Base-by-base conservation (phyloP, 345 rosid species). In the Acer yangbiense region DNA sequence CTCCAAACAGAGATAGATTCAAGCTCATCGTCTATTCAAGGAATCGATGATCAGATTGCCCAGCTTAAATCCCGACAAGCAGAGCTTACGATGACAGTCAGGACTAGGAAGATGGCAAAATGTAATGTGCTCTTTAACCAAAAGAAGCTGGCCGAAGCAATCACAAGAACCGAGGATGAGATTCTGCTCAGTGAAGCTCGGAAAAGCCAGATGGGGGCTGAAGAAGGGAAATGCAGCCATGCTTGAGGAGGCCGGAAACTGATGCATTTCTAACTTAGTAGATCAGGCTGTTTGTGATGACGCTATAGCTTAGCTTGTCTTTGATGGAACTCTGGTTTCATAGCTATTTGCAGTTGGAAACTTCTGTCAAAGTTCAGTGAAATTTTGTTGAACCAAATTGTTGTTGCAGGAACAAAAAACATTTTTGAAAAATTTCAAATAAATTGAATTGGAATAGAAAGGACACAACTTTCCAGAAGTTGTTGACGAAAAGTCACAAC, bases 21-120 rank as follows among this genome's bases (percentile, higher is more conserved):
- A 14, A 86, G 75, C 81, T 7, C 80, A 2, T 50, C 73, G 62
- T 27, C 87, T 0, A 84, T 93, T 55, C 82, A 83, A 68, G 89
- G 86, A 20, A 91, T 93, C 7, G 90, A 91, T 41, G 69, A 84
- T 64, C 88, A 93, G 74, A 90, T 93, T 57, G 79, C 83, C 0
- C 85, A 81, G 69, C 93, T 93, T 14, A 86, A 87, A 73, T 71
- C 87, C 13, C 84, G 62, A 73, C 74, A 88, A 3, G 80, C 79
- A 0, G 89, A 86, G 82, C 88, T 93, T 8, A 79, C 70, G 0
- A 35, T 66, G 57, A 27, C 71, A 27, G 84, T 84, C 5, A 77
- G 87, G 13, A 74, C 25, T 2, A 89, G 86, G 79, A 86, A 86
- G 75, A 78, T 71, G 57, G 86, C 79, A 10, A 89, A 72, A 78